Percentiles rank a stretch among this genome's conserved stretches.
Evolutionary conservation across 2,329 filamentous ascomycete species (phyloP).

Genomic region (Colletotrichum sp.): DNA sequence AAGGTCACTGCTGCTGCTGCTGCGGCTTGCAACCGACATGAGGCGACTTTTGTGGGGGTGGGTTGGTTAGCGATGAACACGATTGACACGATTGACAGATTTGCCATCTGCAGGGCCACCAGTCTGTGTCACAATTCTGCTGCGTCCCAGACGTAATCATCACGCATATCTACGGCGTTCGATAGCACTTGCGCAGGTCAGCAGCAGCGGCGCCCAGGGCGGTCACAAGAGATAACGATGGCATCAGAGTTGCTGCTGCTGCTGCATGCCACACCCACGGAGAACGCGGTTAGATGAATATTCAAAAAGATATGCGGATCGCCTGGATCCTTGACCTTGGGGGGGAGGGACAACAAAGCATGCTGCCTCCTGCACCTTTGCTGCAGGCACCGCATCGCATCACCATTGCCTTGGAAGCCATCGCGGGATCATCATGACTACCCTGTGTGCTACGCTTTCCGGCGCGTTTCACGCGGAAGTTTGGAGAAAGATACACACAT

Average conservation of each 20-base stretch:
- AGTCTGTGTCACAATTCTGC: background rate
- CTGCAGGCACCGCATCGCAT: background rate
- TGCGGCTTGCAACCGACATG: background rate
- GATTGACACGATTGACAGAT: background rate
- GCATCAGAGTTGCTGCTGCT: background rate
- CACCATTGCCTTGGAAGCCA: background rate
- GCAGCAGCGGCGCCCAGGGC: background rate
- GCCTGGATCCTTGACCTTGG: background rate
- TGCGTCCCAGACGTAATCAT: background rate
- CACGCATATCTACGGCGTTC: background rate
- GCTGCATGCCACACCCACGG: background rate
- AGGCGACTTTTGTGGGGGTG: constrained; percentile 2
- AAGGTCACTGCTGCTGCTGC: background rate
- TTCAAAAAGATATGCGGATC: background rate
- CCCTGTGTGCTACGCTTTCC: background rate
- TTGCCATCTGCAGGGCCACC: background rate
- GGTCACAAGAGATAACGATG: background rate
- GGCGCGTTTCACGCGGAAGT: background rate
- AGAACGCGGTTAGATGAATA: background rate
- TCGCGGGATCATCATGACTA: constrained; percentile 6
- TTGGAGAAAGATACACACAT: background rate
- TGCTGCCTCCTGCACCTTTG: background rate
- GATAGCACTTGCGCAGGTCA: background rate
- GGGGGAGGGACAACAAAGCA: background rate
- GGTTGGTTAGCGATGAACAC: background rate